Evolutionary conservation across 306 rosid genomes (phyloP), one percentile per base, ranked within the genome.

Genomic region (Dryas drummondii): DNA sequence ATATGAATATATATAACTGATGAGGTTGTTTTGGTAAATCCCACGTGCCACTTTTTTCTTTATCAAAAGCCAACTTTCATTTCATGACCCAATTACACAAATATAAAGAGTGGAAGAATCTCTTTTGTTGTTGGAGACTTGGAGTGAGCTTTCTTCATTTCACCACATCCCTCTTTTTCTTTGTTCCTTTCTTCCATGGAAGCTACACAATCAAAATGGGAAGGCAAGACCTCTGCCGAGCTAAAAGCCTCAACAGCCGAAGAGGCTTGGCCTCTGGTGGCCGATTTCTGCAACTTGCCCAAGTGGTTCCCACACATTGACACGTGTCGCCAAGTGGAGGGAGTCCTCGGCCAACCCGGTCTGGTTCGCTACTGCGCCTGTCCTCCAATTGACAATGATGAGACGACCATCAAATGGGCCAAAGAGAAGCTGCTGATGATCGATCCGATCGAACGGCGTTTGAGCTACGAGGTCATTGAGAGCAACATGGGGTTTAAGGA

Each of bases 201-300:
- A 11, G 80, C 63, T 12, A 16, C 48, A 7, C 27, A 37, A 64
- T 17, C 60, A 45, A 81, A 79, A 73, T 81, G 87, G 90, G 82
- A 86, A 76, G 84, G 79, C 1, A 62, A 76, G 66, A 8, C 37
- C 59, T 51, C 65, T 1, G 81, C 61, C 5, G 68, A 76, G 58
- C 27, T 83, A 2, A 3, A 60, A 66, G 70, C 27, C 54, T 7
- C 66, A 5, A 37, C 41, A 6, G 74, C 81, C 1, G 71, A 71
- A 2, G 48, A 74, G 40, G 84, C 16, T 12, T 91, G 97, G 93
- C 6, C 60, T 0, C 15, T 60, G 9, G 12, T 91, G 4, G 81
- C 80, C 76, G 93, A 89, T 80, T 91, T 87, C 77, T 87, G 88
- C 87, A 86, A 73, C 84, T 0, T 87, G 0, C 83, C 86, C 59